Base-by-base conservation (phyloP, 768 basidiomycete species). In the Podaxis sp. region DNA sequence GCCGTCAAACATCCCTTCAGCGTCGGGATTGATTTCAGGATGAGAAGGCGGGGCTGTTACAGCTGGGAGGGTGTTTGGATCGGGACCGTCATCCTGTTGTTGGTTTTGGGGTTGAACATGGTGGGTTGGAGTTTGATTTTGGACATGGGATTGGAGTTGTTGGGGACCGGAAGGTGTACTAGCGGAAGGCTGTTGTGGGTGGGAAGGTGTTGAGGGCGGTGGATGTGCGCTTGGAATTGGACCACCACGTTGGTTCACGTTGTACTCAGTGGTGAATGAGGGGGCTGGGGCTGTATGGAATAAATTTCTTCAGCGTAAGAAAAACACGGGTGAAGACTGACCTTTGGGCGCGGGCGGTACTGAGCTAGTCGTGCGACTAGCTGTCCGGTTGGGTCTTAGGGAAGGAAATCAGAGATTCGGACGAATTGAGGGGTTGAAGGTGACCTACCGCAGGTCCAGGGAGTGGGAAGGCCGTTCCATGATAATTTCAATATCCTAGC, bases 401-500 rank as follows among this genome's bases (percentile, higher is more conserved):
- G 14, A 21, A 13, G 47, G 40, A 42, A 21, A 11, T 38, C 5
- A 16, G 25, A 46, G 3, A 7, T 46, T 46, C 5, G 16, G 27
- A 51, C n/a, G n/a, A 28, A 6, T 23, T 6, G 7, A 37, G 32
- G 23, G 40, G 46, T 6, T 21, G 14, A 0, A 9, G n/a, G 23
- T n/a, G 57, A 62, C 76, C 56, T 69, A 88, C 88, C 91, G 81
- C 67, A 93, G 84, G 74, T 93, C 91, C 18, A 90, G 74, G 4
- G 87, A 89, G 58, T 86, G 87, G 16, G 84, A 72, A 7, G 86
- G 77, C 2, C 86, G 86, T 67, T 96, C 92, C 85, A 93, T 88
- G 57, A 96, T 93, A 65, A 96, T 90, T 77, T 96, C 94, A 63
- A 96, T 80, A 70, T 96, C 88, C 89, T 93, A 61, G 46, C 13